Evolutionary conservation across 768 basidiomycete species (phyloP), one percentile per base, ranked within the genome.

Genomic region (Termitomyces sp.): DNA sequence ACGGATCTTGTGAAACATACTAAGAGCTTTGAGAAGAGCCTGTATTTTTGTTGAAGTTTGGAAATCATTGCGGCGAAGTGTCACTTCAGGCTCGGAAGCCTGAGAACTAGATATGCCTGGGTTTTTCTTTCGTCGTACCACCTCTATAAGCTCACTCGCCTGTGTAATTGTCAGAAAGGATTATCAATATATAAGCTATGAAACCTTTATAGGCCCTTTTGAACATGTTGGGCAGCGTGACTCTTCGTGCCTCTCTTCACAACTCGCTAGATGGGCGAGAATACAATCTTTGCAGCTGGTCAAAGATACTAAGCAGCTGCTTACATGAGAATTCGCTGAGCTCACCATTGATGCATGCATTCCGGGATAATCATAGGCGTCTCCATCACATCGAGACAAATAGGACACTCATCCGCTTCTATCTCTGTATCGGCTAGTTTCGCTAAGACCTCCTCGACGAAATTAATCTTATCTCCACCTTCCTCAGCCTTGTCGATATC

Each of bases 231-330:
- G 95, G 68, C 95, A 97, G 20, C 80, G 78, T 0, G 86, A 82
- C 50, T 85, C 79, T 66, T 93, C 86, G 4, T 79, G 84, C 60
- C 82, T 85, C 65, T 89, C 87, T 55, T 87, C 81, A 63, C 87
- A 86, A 10, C 79, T 79, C 20, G 82, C 81, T 30, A 97, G 78
- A 65, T 85, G 88, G 10, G 85, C 81, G 18, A 91, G 71, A 26
- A 95, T 90, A 66, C 95, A 98, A 63, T 94, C 92, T 70, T 92
- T 96, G 71, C 95, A 98, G 60, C 93, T 90, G 67, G 35, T 23
- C 48, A 52, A 30, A 48, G 52, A 36, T 41, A 35, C 5, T 54
- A 13, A 40, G 28, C 35, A 16, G 26, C 18, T 38, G n/a, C 23
- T 50, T 26, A 6, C 6, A 48, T 33, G 13, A 40, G 7, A 13